Evolutionary conservation across 441 rosid genomes (phyloP).

Genomic region (Adansonia rubrostipa): DNA sequence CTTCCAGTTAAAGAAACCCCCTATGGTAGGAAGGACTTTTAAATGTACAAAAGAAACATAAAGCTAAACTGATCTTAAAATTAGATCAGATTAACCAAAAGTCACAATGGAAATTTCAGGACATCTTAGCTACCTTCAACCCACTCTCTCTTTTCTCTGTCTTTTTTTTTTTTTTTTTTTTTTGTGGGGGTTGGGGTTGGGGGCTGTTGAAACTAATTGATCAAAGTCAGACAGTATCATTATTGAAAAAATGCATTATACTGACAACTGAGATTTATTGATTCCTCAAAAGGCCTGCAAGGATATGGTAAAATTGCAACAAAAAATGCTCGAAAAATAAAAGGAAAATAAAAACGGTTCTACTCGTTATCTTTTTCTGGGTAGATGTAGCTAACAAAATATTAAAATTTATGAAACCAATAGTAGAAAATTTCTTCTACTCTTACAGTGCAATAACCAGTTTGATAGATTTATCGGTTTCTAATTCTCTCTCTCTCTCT

Average conservation of each 20-base stretch:
- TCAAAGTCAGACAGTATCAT: background rate
- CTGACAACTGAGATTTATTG: background rate
- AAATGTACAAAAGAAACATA: background rate
- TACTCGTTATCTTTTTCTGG: background rate
- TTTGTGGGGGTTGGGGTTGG: too few species aligned
- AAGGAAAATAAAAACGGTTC: background rate
- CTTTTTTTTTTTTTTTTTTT: too few species aligned
- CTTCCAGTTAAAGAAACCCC: background rate
- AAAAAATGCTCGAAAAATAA: background rate
- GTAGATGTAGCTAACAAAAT: background rate
- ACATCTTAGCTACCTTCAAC: background rate
- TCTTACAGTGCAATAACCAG: background rate
- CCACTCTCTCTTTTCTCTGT: background rate
- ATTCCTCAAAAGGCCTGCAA: background rate
- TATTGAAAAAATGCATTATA: background rate
- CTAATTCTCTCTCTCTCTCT: background rate
- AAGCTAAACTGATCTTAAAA: background rate
- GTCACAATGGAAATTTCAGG: background rate
- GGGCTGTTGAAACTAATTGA: background rate
- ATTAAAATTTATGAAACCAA: background rate
- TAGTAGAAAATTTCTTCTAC: background rate
- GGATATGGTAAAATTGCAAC: background rate
- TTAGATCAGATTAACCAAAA: background rate
- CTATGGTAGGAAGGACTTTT: background rate
- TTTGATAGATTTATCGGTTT: background rate